These are phyloP conservation scores for Penicillium simplicissimum DNA, from an alignment of 495 filamentous ascomycete genomes.

Conservation along the genomic window DNA sequence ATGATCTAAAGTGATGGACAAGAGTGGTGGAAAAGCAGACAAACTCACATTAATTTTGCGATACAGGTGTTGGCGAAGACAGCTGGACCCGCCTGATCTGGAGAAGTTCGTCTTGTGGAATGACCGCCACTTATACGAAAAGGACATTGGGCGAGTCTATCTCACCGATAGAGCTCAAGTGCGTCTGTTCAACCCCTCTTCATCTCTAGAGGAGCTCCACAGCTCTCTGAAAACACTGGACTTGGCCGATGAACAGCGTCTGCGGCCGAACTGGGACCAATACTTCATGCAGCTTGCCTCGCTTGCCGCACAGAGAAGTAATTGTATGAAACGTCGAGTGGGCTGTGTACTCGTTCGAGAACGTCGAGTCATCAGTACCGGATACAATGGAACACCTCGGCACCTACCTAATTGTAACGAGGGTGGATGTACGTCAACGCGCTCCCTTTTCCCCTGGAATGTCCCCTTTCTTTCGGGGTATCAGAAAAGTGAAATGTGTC, in stretches of 20 bases:
- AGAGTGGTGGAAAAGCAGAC: not conserved
- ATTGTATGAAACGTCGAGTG: conserved; percentile 97
- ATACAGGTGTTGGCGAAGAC: conserved; percentile 44
- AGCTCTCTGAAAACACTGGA: conserved; percentile 66
- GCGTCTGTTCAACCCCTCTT: conserved; percentile 80
- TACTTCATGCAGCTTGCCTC: conserved; percentile 98
- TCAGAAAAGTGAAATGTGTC: not conserved
- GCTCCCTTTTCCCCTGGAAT: too few relatives aligned
- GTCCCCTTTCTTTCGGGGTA: not conserved
- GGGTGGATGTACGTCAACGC: conserved; percentile 71
- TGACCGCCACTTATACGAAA: conserved; percentile 75
- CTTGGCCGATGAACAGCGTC: conserved; percentile 72
- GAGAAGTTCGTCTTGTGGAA: conserved; percentile 76
- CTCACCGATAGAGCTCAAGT: conserved; percentile 79
- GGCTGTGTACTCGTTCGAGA: conserved; percentile 93
- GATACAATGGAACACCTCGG: conserved; percentile 96
- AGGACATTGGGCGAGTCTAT: conserved; percentile 61
- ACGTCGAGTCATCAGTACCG: conserved; percentile 85
- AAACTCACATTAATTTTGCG: conserved; percentile 3
- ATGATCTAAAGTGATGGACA: not conserved
- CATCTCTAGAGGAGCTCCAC: conserved; percentile 67
- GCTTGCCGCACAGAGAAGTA: conserved; percentile 85
- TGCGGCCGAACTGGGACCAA: conserved; percentile 93
- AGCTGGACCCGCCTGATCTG: conserved; percentile 55
- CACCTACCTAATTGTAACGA: conserved; percentile 87